Conservation (phyloP, 2,329 filamentous ascomycete species). For the Cryoendolithus antarcticus region DNA sequence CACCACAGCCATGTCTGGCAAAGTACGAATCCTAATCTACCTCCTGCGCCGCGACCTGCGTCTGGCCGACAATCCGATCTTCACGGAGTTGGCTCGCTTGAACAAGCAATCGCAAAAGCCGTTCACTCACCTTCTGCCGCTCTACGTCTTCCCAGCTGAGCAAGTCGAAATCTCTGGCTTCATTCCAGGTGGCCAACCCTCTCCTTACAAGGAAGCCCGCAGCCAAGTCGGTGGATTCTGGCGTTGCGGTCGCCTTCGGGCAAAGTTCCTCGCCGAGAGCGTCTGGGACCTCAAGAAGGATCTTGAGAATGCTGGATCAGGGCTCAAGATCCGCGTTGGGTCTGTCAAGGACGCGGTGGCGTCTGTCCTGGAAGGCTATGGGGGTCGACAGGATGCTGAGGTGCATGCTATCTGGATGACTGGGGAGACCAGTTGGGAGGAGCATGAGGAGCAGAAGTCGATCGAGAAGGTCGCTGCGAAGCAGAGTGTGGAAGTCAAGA, state of each 20-base stretch:
- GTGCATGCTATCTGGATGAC: constrained; percentile 64
- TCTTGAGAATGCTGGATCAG: constrained; percentile 47
- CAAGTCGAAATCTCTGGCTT: constrained; percentile 69
- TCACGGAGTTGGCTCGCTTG: constrained; percentile 43
- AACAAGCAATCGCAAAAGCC: constrained; percentile 33
- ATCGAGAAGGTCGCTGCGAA: constrained; percentile 42
- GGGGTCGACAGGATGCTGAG: constrained; percentile 24
- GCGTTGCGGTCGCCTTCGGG: constrained; percentile 60
- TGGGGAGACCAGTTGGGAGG: constrained; percentile 56
- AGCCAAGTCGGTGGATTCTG: constrained; percentile 56
- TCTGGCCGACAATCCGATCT: constrained; percentile 60
- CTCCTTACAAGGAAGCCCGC: constrained; percentile 56
- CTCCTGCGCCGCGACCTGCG: constrained; percentile 62
- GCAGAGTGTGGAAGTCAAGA: constrained; percentile 45
- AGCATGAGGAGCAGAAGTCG: constrained; percentile 49
- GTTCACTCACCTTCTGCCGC: constrained; percentile 55
- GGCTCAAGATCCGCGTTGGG: constrained; percentile 53
- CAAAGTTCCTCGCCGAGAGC: constrained; percentile 59
- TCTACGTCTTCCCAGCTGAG: constrained; percentile 56
- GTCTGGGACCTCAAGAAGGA: constrained; percentile 59
- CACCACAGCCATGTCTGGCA: constrained; percentile 2
- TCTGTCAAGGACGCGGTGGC: constrained; percentile 46
- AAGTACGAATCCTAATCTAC: constrained; percentile 49
- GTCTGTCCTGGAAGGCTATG: constrained; percentile 40
- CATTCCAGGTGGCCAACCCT: constrained; percentile 40